Percentiles rank a stretch among this genome's conserved stretches.
These are phyloP conservation scores for Arthromyces matolae DNA, from an alignment of 768 basidiomycete species.

Conservation along the genomic window DNA sequence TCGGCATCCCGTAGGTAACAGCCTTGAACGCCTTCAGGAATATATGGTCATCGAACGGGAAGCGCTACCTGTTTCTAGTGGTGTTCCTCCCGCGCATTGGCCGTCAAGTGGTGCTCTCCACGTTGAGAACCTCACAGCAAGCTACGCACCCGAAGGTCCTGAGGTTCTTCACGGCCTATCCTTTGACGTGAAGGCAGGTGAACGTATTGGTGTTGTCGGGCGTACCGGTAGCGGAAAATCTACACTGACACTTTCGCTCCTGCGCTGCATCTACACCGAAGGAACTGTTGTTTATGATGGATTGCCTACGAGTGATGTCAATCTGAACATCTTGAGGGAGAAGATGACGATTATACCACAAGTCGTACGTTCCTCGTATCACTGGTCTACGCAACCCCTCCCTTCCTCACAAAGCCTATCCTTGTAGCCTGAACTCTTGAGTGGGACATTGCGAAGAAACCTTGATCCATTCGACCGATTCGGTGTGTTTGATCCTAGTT, in stretches of 20 bases:
- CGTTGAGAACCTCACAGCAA: slow-evolving; percentile 30
- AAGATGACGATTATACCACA: slow-evolving; percentile 59
- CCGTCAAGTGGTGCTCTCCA: slow-evolving; percentile 31
- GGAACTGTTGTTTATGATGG: slow-evolving; percentile 57
- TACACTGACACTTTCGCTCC: slow-evolving; percentile 49
- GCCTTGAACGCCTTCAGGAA: slow-evolving; percentile 63
- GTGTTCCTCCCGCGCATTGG: slow-evolving; percentile 61
- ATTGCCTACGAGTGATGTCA: slow-evolving; percentile 40
- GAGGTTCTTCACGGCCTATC: slow-evolving; percentile 32
- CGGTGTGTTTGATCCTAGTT: slow-evolving; percentile 10
- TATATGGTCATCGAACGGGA: slow-evolving; percentile 59
- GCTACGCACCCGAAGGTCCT: slow-evolving; percentile 39
- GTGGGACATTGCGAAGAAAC: slow-evolving; percentile 59
- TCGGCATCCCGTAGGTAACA: slow-evolving; percentile 12
- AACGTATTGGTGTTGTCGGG: slow-evolving; percentile 46
- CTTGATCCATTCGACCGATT: slow-evolving; percentile 59
- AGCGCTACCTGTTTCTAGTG: slow-evolving; percentile 27
- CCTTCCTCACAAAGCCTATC: not conserved
- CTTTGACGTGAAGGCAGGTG: slow-evolving; percentile 49
- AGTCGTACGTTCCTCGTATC: slow-evolving; percentile 24
- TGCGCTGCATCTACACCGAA: slow-evolving; percentile 52
- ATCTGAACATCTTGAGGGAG: slow-evolving; percentile 50
- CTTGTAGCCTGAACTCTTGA: slow-evolving; percentile 44
- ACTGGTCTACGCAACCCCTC: not conserved
- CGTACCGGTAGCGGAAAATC: slow-evolving; percentile 30